Conservation (phyloP, 1,284 basidiomycete genomes). For the Neonothopanus nambi region DNA sequence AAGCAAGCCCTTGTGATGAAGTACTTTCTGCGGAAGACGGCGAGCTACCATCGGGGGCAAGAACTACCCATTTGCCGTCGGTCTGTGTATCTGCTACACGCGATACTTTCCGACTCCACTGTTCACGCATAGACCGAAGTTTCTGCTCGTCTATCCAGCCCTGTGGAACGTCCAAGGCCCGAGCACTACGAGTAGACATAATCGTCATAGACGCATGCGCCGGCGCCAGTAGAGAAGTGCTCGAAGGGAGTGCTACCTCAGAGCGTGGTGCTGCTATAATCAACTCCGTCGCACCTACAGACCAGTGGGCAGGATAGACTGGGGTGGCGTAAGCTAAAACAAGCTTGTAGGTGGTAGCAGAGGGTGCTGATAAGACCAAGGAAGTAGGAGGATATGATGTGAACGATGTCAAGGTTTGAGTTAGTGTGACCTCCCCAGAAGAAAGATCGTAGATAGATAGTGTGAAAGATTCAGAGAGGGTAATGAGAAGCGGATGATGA, state of each 20-base stretch:
- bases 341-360: conserved; percentile 63
- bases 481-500: conserved; percentile 73
- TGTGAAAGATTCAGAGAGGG: conserved; percentile 64
- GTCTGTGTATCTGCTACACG: conserved; percentile 70
- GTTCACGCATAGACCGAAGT: conserved; percentile 62
- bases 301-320: conserved; percentile 81
- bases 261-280: conserved; percentile 48
- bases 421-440: conserved; percentile 45
- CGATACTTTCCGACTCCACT: conserved; percentile 72
- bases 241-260: conserved; percentile 18
- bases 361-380: conserved; percentile 62
- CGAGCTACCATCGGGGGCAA: conserved; percentile 56
- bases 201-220: conserved; percentile 40
- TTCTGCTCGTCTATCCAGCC: conserved; percentile 72
- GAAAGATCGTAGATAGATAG: conserved; percentile 71
- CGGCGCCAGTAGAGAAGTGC: conserved; percentile 9
- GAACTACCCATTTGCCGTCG: conserved; percentile 81
- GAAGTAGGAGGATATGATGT: conserved; percentile 75
- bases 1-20: conserved; percentile 17
- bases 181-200: conserved; percentile 56
- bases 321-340: conserved; percentile 71
- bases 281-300: conserved; percentile 74
- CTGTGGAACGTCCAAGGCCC: conserved; percentile 66
- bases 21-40: conserved; percentile 24
- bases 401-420: conserved; percentile 69